A percentile compares a stretch with the other conserved stretches of the same genome.
These are phyloP conservation scores for Magnolia officinalis DNA, from an alignment of 164 flowering plant genomes.

Conservation along the genomic window DNA sequence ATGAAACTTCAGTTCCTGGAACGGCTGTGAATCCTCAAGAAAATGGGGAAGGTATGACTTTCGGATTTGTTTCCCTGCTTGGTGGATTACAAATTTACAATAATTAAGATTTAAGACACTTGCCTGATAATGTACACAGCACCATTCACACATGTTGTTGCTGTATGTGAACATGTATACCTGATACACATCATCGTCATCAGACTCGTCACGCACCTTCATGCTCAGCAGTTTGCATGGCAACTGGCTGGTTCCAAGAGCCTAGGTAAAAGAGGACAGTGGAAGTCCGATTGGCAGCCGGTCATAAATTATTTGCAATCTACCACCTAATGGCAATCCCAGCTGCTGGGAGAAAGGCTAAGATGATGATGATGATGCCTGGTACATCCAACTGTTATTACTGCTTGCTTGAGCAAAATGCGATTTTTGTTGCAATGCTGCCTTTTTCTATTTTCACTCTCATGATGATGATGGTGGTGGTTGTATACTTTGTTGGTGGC, in stretches of 20 bases:
- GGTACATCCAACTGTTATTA: background rate
- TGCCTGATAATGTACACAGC: too few species aligned
- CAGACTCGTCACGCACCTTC: too few species aligned
- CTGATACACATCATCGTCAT: too few species aligned
- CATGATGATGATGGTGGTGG: background rate
- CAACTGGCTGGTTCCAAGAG: too few species aligned
- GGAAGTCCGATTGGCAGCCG: background rate
- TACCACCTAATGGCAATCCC: background rate
- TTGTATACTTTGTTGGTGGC: conserved; percentile 3
- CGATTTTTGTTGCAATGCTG: background rate
- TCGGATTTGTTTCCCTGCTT: background rate
- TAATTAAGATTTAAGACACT: too few species aligned
- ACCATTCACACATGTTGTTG: too few species aligned
- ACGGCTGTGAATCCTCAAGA: conserved; percentile 8
- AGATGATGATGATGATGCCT: background rate
- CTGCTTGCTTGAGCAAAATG: background rate
- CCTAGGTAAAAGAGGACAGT: background rate
- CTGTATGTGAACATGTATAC: too few species aligned
- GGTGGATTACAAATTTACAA: too few species aligned
- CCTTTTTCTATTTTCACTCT: background rate
- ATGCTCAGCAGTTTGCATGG: too few species aligned
- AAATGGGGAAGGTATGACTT: conserved; percentile 11
- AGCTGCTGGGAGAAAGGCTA: too few species aligned
- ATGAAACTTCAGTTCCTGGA: background rate
- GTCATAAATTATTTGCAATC: background rate